A percentile compares a stretch with the other conserved stretches of the same genome.
phyloP scores from a whole-genome alignment of 2,329 filamentous ascomycete genomes.

The Furcasterigmium furcatum region DNA sequence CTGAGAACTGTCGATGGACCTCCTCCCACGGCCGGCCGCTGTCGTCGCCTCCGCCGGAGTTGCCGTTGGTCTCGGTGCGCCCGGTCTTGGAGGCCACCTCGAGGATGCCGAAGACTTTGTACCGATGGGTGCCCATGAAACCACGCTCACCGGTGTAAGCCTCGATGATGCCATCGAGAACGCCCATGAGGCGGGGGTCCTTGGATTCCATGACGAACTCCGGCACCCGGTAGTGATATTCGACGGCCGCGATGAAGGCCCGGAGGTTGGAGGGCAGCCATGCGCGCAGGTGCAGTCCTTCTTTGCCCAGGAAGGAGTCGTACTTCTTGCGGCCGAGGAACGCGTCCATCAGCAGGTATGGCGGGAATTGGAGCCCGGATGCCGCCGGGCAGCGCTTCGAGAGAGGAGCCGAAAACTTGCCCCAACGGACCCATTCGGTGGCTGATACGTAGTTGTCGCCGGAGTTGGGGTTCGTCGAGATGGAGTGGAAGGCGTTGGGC shows the following conservation, averaged over 20 bases:
- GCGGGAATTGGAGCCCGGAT: conserved; percentile 48
- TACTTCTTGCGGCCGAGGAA: conserved; percentile 50
- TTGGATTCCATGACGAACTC: conserved; percentile 49
- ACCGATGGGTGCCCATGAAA: conserved; percentile 54
- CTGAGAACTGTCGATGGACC: conserved; percentile 47
- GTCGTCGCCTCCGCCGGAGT: conserved; percentile 39
- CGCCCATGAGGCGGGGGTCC: conserved; percentile 46
- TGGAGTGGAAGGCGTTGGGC: conserved; percentile 51
- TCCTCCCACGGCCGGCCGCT: conserved; percentile 44
- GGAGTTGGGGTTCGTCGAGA: conserved; percentile 48
- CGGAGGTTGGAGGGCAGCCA: conserved; percentile 52
- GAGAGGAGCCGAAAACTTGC: conserved; percentile 46
- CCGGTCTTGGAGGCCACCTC: conserved; percentile 52
- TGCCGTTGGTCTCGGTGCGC: conserved; percentile 48
- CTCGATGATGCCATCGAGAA: conserved; percentile 51
- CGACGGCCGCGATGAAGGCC: conserved; percentile 52
- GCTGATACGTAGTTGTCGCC: conserved; percentile 47
- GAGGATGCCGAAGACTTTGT: conserved; percentile 54
- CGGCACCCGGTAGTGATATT: conserved; percentile 51
- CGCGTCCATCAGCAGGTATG: conserved; percentile 52
- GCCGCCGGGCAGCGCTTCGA: conserved; percentile 48
- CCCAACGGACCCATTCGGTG: conserved; percentile 47
- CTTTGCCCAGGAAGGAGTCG: conserved; percentile 47
- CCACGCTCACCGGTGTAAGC: conserved; percentile 52
- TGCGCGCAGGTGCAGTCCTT: conserved; percentile 48